phyloP scores from a whole-genome alignment of 192 early-diverging fungal genomes.

The Mycoemilia scoparia region DNA sequence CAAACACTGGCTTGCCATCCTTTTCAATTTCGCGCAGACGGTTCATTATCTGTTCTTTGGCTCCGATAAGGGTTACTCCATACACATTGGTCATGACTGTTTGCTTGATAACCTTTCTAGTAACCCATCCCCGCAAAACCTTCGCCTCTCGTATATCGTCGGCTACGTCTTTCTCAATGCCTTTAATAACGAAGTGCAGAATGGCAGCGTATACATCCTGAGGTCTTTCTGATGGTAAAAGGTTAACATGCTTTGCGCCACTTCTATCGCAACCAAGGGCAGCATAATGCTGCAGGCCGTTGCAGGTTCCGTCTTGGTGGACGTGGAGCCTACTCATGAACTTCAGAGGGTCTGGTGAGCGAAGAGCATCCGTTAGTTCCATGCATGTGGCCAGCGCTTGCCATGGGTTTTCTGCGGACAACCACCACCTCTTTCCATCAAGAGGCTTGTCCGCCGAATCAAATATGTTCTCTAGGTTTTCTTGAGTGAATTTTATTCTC shows the following conservation, averaged over 20 bases:
- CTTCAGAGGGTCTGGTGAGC: slow-evolving; percentile 47
- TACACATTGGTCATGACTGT: slow-evolving; percentile 99
- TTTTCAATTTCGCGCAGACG: slow-evolving; percentile 67
- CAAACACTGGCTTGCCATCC: slow-evolving; percentile 39
- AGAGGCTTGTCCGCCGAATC: slow-evolving; percentile 68
- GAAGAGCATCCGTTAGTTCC: slow-evolving; percentile 57
- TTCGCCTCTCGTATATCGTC: slow-evolving; percentile 40
- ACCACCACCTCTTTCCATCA: slow-evolving; percentile 56
- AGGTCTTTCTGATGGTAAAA: slow-evolving; percentile 63
- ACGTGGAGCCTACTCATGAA: slow-evolving; percentile 64
- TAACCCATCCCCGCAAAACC: slow-evolving; percentile 49
- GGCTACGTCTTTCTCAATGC: slow-evolving; percentile 48
- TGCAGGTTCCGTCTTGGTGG: slow-evolving; percentile 96
- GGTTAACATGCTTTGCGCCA: slow-evolving; percentile 79
- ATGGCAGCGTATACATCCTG: slow-evolving; percentile 88
- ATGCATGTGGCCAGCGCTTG: slow-evolving; percentile 82
- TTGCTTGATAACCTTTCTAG: slow-evolving; percentile 92
- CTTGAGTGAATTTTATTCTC: slow-evolving; percentile 51
- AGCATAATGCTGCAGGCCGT: slow-evolving; percentile 96
- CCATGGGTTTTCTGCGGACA: slow-evolving; percentile 78
- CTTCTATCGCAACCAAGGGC: slow-evolving; percentile 80
- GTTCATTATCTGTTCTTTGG: slow-evolving; percentile 65
- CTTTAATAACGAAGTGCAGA: slow-evolving; percentile 46
- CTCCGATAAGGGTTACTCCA: slow-evolving; percentile 92
- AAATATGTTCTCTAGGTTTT: slow-evolving; percentile 57